Percentiles rank a stretch among this genome's conserved stretches.
Conservation (phyloP, 305 asterid genomes). For the Fraxinus greggii region DNA sequence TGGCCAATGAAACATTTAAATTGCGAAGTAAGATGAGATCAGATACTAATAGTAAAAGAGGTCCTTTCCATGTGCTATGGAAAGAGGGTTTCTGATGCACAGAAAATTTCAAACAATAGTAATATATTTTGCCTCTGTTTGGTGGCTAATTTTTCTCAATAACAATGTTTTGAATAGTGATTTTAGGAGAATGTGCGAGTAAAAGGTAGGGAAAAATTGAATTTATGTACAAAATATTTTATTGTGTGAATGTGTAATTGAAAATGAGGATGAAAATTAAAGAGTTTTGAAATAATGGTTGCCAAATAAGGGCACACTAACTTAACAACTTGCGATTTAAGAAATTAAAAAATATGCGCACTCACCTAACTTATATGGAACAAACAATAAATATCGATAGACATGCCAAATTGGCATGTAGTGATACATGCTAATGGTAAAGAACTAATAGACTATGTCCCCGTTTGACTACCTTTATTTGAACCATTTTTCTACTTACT, state of each 20-base stretch:
- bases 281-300: too few relatives aligned
- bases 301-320: not conserved
- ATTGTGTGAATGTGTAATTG: too few relatives aligned
- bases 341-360: not conserved
- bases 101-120: not conserved
- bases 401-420: not conserved
- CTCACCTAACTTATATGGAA: not conserved
- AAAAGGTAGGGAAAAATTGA: too few relatives aligned
- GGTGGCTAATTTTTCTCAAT: too few relatives aligned
- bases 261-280: too few relatives aligned
- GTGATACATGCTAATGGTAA: not conserved
- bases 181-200: too few relatives aligned
- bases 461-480: not conserved
- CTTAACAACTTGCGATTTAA: not conserved
- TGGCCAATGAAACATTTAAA: too few relatives aligned
- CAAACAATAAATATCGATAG: not conserved
- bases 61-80: not conserved
- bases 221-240: too few relatives aligned
- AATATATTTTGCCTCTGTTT: not conserved
- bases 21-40: not conserved
- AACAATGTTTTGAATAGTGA: too few relatives aligned
- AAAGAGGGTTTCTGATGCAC: not conserved
- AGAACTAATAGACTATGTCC: not conserved
- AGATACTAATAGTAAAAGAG: not conserved
- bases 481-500: not conserved